These are phyloP conservation scores for Dissophora globulifera DNA, from an alignment of 192 early-diverging fungal genomes.

Conservation along the genomic window DNA sequence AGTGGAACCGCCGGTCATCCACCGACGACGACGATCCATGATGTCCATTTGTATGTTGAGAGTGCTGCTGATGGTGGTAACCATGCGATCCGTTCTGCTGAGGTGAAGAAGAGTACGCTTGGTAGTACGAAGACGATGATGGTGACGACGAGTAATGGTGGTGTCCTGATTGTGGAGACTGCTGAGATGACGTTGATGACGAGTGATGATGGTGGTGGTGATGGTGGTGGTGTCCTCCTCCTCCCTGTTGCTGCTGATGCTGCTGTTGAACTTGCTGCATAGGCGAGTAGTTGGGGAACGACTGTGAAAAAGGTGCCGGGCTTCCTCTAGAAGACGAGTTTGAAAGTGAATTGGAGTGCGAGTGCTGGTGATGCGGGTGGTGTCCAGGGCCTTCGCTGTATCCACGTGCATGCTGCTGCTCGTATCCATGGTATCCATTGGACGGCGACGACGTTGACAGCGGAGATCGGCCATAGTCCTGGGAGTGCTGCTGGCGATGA, in stretches of 20 bases:
- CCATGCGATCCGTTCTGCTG: conserved; percentile 24
- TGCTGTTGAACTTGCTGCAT: conserved; percentile 6
- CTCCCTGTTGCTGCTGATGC: too few species aligned
- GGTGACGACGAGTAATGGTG: conserved; percentile 46
- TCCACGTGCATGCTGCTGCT: conserved; percentile 9
- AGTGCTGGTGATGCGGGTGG: conserved; percentile 32
- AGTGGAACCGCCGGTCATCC: conserved; percentile 46
- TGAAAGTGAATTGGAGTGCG: conserved; percentile 25
- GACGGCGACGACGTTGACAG: conserved; percentile 23
- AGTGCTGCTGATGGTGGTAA: conserved; percentile 1
- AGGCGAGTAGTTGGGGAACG: conserved; percentile 24
- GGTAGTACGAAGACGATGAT: conserved; percentile 35
- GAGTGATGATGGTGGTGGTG: conserved; percentile 3
- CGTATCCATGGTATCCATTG: conserved; percentile 26
- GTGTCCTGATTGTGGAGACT: conserved; percentile 32
- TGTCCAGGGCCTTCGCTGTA: conserved; percentile 23
- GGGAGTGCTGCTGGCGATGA: conserved; percentile 47
- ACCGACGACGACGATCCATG: conserved; percentile 18
- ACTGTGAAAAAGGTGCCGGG: conserved; percentile 41
- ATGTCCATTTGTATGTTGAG: conserved; percentile 11
- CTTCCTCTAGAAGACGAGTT: conserved; percentile 26
- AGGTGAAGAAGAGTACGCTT: conserved; percentile 7
- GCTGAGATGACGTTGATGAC: conserved; percentile 13
- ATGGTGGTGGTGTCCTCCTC: too few species aligned
- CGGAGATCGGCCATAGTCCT: conserved; percentile 41